These are phyloP conservation scores for Monosporascus sp. DNA, from an alignment of 2,329 filamentous ascomycete species.

Conservation along the genomic window DNA sequence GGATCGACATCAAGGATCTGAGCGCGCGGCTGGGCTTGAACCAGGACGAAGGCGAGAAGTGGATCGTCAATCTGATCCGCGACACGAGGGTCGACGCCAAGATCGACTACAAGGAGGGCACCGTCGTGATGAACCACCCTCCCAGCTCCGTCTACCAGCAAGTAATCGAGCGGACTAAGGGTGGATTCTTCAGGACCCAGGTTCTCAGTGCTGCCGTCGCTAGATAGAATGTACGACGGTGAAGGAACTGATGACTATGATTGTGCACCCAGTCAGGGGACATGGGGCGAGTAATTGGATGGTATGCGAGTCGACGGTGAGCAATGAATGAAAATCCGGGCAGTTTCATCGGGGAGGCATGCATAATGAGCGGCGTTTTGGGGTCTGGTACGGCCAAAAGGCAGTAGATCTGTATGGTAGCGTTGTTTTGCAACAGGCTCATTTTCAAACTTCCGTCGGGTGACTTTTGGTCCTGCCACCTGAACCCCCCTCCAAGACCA, in stretches of 20 bases:
- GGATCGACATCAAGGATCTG: conserved; percentile 96
- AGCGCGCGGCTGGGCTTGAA: conserved; percentile 86
- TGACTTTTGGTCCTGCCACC: background rate
- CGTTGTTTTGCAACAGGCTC: conserved; percentile 14
- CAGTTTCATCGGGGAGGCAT: conserved; percentile 18
- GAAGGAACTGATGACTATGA: conserved; percentile 12
- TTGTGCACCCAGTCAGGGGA: background rate
- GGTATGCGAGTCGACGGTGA: conserved; percentile 8
- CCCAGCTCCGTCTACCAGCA: conserved; percentile 98
- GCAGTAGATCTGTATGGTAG: conserved; percentile 24
- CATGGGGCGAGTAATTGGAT: conserved; percentile 6
- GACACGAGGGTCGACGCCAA: conserved; percentile 97
- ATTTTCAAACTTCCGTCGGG: background rate
- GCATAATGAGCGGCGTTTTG: conserved; percentile 24
- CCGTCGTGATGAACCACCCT: conserved; percentile 98
- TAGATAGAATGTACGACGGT: conserved; percentile 32
- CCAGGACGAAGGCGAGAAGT: conserved; percentile 97
- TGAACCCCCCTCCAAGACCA: background rate
- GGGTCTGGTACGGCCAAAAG: conserved; percentile 20
- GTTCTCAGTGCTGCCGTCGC: conserved; percentile 70
- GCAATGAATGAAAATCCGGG: conserved; percentile 8
- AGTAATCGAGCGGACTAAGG: conserved; percentile 98
- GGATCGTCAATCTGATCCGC: conserved; percentile 98
- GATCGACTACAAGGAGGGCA: conserved; percentile 98
- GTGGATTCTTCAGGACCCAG: conserved; percentile 96